Base-by-base conservation (phyloP, 2,329 filamentous ascomycete species). In the Ceratocystis lukuohia region DNA sequence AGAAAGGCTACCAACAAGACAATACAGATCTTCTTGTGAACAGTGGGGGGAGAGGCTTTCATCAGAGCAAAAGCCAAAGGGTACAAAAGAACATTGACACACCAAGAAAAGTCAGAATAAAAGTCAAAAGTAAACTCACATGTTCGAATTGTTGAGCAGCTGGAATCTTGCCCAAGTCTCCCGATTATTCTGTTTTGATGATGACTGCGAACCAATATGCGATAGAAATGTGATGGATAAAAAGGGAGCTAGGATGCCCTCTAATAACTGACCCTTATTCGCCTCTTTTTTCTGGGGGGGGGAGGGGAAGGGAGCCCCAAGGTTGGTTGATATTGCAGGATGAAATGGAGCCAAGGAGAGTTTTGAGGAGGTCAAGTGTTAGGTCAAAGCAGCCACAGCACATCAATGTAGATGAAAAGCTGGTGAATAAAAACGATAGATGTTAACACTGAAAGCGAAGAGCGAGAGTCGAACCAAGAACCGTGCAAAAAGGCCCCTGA, bases 221-320 rank as follows among this genome's bases (percentile, higher is more conserved):
- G 53, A 50, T 57, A 57, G 53, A 57, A 57, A 57, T 28, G 25
- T 57, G 53, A 57, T 28, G 53, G 53, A 57, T 57, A 57, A 57
- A 57, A 57, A 57, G 53, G 53, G 53, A 57, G 53, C 20, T 57
- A 57, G 53, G 53, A 57, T 57, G 53, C 25, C 25, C 25, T 41
- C 12, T 17, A 33, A 57, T 17, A 28, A 57, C 46, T 41, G 37
- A 12, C 53, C 46, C 53, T 57, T 28, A 57, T 57, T 57, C 53
- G 5, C 53, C 30, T 57, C 30, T 57, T 57, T 57, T 33, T 56
- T 4, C 12, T 5, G 25, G 33, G 37, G 37, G 37, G 37, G 10
- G 28, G 20, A 22, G 22, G 22, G 22, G 22, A 22, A 22, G 22
- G 22, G 22, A 22, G 22, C 22, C 22, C 22, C 22, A 22, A 22